Percentiles rank a stretch among this genome's conserved stretches.
Conservation (phyloP, 345 rosid species). For the Camelina hispida region DNA sequence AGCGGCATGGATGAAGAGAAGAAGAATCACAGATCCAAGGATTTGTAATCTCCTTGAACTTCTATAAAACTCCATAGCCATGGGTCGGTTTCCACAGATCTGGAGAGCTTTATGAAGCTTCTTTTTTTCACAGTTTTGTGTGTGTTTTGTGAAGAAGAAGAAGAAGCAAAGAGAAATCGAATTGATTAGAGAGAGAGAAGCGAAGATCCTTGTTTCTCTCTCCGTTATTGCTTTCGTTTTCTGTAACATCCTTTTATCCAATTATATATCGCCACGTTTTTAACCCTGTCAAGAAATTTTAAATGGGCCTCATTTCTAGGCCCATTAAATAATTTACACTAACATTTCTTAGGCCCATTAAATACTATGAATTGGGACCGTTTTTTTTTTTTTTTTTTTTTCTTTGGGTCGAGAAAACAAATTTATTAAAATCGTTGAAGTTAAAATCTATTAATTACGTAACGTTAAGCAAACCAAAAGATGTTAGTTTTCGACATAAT, state of each 20-base stretch:
- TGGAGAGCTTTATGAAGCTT: constrained; percentile 25
- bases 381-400: too few relatives aligned
- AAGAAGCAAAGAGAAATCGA: not conserved
- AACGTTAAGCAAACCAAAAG: not conserved
- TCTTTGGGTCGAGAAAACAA: too few relatives aligned
- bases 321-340: constrained; percentile 1
- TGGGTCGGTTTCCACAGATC: constrained; percentile 34
- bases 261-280: constrained; percentile 31
- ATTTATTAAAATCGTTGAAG: not conserved
- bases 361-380: too few relatives aligned
- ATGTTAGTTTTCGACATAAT: not conserved
- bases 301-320: constrained; percentile 17
- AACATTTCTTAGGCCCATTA: too few relatives aligned
- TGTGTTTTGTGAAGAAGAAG: not conserved
- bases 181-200: not conserved
- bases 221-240: constrained; percentile 18
- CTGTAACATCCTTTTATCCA: constrained; percentile 28
- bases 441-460: too few relatives aligned
- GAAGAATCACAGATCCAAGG: constrained; percentile 42
- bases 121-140: not conserved
- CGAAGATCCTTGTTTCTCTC: constrained; percentile 18
- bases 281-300: not conserved
- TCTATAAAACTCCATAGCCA: constrained; percentile 33
- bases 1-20: constrained; percentile 56
- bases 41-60: not conserved